Base-by-base conservation (phyloP, 768 basidiomycete genomes). In the Pisolithus sp. region DNA sequence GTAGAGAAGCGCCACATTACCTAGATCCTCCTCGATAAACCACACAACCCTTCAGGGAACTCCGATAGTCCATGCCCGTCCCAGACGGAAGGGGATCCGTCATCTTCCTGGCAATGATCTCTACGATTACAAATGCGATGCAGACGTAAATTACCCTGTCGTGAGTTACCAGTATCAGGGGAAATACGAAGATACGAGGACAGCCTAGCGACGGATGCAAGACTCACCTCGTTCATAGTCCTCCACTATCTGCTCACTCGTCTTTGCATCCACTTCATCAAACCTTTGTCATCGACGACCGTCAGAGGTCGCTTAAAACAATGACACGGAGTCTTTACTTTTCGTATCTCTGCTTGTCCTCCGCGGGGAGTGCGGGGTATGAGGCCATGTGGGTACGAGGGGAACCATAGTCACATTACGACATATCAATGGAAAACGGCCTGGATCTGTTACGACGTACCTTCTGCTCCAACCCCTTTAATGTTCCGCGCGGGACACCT, bases 201-300 rank as follows among this genome's bases (percentile, higher is more conserved):
- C 23, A 26, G 5, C 30, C 30, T 30, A 10, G 30, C 2, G 10
- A 10, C 7, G 30, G 30, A 30, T 9, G 10, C 30, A 44, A 26
- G 26, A 24, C 45, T 18, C 28, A 89, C 88, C 79, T 91, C 81
- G 54, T 76, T 77, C 86, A 94, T 91, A 34, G 92, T n/a, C 73
- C 34, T 76, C 76, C 5, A 86, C 74, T 21, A 93, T 69, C 51
- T 72, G 68, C 49, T 72, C 71, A 39, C 69, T 71, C 43, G 70
- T 66, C 55, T 71, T 68, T 26, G 26, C 26, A 5, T 26, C 26
- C 26, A 5, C 26, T 26, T 26, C 26, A 26, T 26, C 5, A 7
- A 2, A 26, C 60, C 60, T 2, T 77, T 72, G 18, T 74, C 72
- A 30, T 90, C 85, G 57, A 92, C 93, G 12, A 82, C 70, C 3